phyloP scores from a whole-genome alignment of 2,329 filamentous ascomycete species.

The Lachnellula arida region DNA sequence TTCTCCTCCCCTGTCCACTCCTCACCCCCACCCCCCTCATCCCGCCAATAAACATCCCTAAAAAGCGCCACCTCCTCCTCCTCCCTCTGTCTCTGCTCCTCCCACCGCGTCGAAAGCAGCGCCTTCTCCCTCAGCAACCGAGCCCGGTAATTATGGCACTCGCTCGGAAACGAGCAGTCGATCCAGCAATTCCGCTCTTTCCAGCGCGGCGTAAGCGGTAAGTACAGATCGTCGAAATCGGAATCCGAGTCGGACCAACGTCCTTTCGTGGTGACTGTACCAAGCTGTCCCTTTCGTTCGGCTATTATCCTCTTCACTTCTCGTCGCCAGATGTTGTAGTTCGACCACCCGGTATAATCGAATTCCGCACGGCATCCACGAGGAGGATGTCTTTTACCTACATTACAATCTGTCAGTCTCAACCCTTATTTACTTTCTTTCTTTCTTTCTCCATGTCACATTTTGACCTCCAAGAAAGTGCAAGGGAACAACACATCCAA shows the following conservation, averaged over 20 bases:
- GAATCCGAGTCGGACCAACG: no score
- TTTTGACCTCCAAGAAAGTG: no score
- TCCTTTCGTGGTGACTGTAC: neutral
- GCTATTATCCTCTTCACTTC: neutral
- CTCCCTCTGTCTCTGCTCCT: neutral
- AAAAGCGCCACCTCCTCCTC: neutral
- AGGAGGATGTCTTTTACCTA: neutral
- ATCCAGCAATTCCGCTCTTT: conserved; percentile 16
- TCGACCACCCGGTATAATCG: conserved; percentile 18
- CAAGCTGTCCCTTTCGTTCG: neutral
- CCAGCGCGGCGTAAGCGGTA: neutral
- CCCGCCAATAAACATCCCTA: neutral
- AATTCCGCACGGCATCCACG: conserved; percentile 17
- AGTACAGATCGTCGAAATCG: neutral
- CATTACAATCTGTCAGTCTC: neutral
- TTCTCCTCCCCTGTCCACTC: neutral
- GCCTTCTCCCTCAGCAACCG: conserved; percentile 4
- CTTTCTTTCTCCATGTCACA: no score
- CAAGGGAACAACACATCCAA: no score
- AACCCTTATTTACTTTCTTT: no score
- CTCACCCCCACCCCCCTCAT: neutral
- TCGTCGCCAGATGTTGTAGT: conserved; percentile 16
- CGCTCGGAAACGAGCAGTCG: conserved; percentile 21
- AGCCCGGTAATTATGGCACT: conserved; percentile 12
- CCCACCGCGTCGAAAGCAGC: conserved; percentile 1